Base-by-base conservation (phyloP, 768 basidiomycete genomes). In the Rhodotorula toruloides region DNA sequence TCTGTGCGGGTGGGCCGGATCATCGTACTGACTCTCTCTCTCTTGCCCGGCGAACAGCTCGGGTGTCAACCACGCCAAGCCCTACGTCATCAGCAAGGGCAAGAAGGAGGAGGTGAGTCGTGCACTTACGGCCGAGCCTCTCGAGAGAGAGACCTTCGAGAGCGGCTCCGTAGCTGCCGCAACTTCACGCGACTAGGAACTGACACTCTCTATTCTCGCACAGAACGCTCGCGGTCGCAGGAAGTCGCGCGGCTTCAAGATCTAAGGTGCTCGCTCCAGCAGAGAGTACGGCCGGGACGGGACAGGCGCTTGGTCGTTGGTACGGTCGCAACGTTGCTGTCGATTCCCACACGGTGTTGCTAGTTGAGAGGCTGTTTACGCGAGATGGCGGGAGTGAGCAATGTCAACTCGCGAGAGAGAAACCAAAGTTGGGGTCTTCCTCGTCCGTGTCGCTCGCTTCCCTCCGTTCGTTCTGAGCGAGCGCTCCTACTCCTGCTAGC, bases 191-290 rank as follows among this genome's bases (percentile, higher is more conserved):
- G n/a, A n/a, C n/a, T n/a, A n/a, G n/a, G n/a, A n/a, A 25, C 39
- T n/a, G n/a, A n/a, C n/a, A n/a, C n/a, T n/a, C n/a, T n/a, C n/a
- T n/a, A n/a, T n/a, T n/a, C n/a, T n/a, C n/a, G n/a, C 5, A 19
- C 58, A 99, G 83, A 87, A 87, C 77, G 94, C 82, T 79, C 93
- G 94, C 86, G 94, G 94, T 83, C 90, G 94, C 85, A 86, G 94
- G 89, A 90, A 91, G 85, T 92, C 90, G 62, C 88, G 88, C 80
- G 91, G 90, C 74, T 93, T 92, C 90, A 93, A 92, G 84, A 88
- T 92, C 63, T 68, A 60, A 68, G 49, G n/a, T n/a, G n/a, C n/a
- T n/a, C n/a, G n/a, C n/a, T n/a, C n/a, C n/a, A n/a, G n/a, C n/a
- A n/a, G n/a, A n/a, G n/a, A n/a, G n/a, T n/a, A n/a, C n/a, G n/a